Evolutionary conservation across 2,329 filamentous ascomycete genomes (phyloP).

Genomic region (Fusarium fujikuroi): DNA sequence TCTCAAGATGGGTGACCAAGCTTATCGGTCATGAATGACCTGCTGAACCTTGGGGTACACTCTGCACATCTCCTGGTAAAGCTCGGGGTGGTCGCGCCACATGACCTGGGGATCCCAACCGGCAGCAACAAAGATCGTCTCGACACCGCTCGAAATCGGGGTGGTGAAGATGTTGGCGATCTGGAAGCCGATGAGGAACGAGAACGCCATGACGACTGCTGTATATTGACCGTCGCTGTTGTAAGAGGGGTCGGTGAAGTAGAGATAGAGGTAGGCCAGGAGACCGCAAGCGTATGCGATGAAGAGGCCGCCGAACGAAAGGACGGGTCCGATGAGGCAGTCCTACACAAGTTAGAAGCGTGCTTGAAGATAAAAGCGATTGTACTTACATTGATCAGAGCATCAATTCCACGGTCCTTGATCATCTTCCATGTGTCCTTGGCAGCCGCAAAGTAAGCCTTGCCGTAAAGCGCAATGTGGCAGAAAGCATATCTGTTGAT

Average conservation of each 20-base stretch:
- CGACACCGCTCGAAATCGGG: slow-evolving; percentile 86
- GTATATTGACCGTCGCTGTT: slow-evolving; percentile 76
- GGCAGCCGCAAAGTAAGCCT: slow-evolving; percentile 84
- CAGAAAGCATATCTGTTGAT: slow-evolving; percentile 93
- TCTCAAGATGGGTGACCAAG: too few species aligned
- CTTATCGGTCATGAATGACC: slow-evolving; percentile 65
- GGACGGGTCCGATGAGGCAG: slow-evolving; percentile 79
- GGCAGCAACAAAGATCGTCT: slow-evolving; percentile 88
- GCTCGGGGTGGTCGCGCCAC: slow-evolving; percentile 81
- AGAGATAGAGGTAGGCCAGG: slow-evolving; percentile 86
- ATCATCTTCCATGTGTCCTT: slow-evolving; percentile 94
- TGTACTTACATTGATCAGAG: slow-evolving; percentile 74
- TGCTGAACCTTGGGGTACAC: slow-evolving; percentile 88
- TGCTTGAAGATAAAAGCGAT: fast-evolving
- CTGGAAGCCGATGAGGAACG: slow-evolving; percentile 90
- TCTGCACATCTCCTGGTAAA: slow-evolving; percentile 81
- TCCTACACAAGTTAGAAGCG: slow-evolving; percentile 58
- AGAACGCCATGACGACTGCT: slow-evolving; percentile 81
- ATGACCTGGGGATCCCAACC: slow-evolving; percentile 78
- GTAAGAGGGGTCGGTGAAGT: slow-evolving; percentile 83
- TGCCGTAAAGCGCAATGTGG: slow-evolving; percentile 93
- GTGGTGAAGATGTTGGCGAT: slow-evolving; percentile 91
- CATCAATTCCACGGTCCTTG: slow-evolving; percentile 90
- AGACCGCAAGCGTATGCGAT: slow-evolving; percentile 85
- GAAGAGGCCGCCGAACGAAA: slow-evolving; percentile 83